Conservation (phyloP, 805 yeast genomes). For the Ogataea ramenticola region DNA sequence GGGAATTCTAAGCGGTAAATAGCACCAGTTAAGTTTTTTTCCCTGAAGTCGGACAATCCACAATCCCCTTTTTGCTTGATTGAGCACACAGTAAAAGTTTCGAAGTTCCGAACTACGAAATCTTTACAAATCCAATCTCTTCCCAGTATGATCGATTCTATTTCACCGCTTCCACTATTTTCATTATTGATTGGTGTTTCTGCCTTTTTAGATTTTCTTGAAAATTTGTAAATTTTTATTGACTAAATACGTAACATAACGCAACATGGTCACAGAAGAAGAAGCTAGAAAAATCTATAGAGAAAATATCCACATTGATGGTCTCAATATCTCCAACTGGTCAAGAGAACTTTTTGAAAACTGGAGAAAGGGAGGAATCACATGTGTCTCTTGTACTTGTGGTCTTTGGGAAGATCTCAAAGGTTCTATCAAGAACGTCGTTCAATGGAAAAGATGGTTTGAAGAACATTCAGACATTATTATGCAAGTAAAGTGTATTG, state of each 20-base stretch:
- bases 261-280: constrained; percentile 11
- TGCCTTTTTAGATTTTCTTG: too few relatives aligned
- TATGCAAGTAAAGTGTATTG: constrained; percentile 10
- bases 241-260: too few relatives aligned
- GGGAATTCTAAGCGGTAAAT: too few relatives aligned
- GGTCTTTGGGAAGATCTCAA: constrained; percentile 14
- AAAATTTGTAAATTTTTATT: too few relatives aligned
- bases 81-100: too few relatives aligned
- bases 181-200: too few relatives aligned
- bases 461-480: constrained; percentile 13
- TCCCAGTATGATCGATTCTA: too few relatives aligned
- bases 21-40: too few relatives aligned
- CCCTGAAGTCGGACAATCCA: too few relatives aligned
- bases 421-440: constrained; percentile 12
- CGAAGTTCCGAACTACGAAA: too few relatives aligned
- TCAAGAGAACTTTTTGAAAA: constrained; percentile 10
- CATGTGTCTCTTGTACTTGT: constrained; percentile 13
- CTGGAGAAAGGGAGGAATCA: constrained; percentile 15
- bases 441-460: constrained; percentile 16
- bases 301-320: constrained; percentile 12
- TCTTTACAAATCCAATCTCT: too few relatives aligned
- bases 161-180: too few relatives aligned
- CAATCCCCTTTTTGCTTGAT: background rate
- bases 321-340: constrained; percentile 13
- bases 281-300: constrained; percentile 13